These are phyloP conservation scores for Bretziella fagacearum DNA, from an alignment of 2,329 filamentous ascomycete species.

Conservation along the genomic window DNA sequence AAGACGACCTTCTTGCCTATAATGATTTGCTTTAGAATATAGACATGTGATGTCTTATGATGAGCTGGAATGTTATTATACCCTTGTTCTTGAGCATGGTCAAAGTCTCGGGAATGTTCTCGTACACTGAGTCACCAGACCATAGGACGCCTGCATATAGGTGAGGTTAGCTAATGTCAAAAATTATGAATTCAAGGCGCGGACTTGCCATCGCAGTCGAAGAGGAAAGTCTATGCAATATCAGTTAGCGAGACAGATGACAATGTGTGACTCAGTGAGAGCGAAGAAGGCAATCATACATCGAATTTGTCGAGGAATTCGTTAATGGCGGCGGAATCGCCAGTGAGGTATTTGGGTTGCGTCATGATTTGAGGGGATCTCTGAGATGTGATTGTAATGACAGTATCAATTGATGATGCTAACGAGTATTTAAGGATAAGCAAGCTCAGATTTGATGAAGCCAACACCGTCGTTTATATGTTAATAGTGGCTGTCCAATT, in stretches of 20 bases:
- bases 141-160: conserved; percentile 77
- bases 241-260: conserved; percentile 13
- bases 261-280: background rate
- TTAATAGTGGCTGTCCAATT: too few relatives aligned
- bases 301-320: conserved; percentile 84
- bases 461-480: too few relatives aligned
- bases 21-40: background rate
- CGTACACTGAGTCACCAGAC: conserved; percentile 84
- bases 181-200: too few relatives aligned
- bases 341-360: conserved; percentile 52
- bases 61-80: conserved; percentile 21
- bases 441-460: too few relatives aligned
- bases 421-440: background rate
- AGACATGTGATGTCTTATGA: conserved; percentile 9
- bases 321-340: conserved; percentile 58
- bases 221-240: conserved; percentile 57
- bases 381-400: background rate
- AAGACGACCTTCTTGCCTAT: conserved; percentile 83
- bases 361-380: conserved; percentile 18
- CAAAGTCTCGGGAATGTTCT: conserved; percentile 70
- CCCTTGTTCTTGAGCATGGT: conserved; percentile 68
- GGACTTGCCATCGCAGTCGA: conserved; percentile 82
- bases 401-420: background rate
- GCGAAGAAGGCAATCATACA: conserved; percentile 37
- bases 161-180: background rate